Base-by-base conservation (phyloP, 177 flowering plant species). In the Vitis hybrid region DNA sequence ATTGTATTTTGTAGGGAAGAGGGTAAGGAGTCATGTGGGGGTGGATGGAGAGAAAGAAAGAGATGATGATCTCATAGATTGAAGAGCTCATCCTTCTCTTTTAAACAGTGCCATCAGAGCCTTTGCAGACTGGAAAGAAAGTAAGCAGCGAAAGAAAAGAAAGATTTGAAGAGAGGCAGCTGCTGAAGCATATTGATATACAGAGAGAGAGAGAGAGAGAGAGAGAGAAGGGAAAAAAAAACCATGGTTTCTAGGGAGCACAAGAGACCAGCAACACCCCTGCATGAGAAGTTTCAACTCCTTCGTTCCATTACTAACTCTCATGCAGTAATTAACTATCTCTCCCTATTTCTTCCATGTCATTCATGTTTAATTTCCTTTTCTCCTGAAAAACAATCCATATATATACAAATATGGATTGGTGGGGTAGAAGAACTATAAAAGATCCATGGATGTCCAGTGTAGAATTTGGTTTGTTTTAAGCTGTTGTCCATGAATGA, bases 261-360 rank as follows among this genome's bases (percentile, higher is more conserved):
- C 73, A 87, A 83, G 83, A 88, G 80, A 81, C 87, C 86, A 50
- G 63, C 73, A 65, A 85, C 71, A 14, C 81, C 5, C 9, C 46
- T 90, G 79, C 89, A 86, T 84, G 97, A 93, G 85, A 90, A 93
- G 87, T 87, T 93, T 70, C 98, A 93, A 72, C 83, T 90, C 1
- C 98, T 93, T 80, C 97, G 98, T 56, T 90, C 98, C 41, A 76
- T 91, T 72, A 90, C 94, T 11, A 83, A 91, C 74, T 93, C 98
- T 84, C 89, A 81, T 71, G 93, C 98, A 73, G 98, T 93, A 93
- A 90, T 79, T 70, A 64, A 60, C 73, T 49, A n/a, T 50, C 49
- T 9, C 18, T 41, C 35, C 49, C 58, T 66, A 27, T 30, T 13
- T 58, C 58, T 0, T 27, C 30, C 30, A 27, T 27, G 30, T 27